Percentiles rank a stretch among this genome's conserved stretches.
Evolutionary conservation across 192 early-diverging fungal genomes (phyloP).

Genomic region (Geosiphon pyriformis): DNA sequence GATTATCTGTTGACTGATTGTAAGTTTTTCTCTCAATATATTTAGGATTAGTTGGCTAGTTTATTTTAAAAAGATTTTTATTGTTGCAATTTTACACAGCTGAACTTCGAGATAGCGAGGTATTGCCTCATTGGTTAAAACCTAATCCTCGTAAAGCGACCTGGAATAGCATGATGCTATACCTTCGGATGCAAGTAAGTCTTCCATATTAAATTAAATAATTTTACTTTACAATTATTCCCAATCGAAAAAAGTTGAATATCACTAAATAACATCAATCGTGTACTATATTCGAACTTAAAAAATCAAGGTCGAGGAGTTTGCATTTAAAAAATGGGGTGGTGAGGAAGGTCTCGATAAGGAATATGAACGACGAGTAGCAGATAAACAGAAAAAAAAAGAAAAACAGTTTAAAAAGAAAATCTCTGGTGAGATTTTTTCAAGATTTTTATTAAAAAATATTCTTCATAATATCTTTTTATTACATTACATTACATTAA

Average conservation of each 20-base stretch:
- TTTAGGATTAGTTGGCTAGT: neutral
- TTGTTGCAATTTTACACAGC: constrained; percentile 31
- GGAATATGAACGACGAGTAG: constrained; percentile 77
- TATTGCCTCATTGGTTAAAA: constrained; percentile 78
- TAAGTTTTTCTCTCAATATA: constrained; percentile 34
- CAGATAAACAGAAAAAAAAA: constrained; percentile 74
- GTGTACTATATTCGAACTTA: too few relatives aligned
- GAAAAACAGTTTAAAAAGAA: constrained; percentile 80
- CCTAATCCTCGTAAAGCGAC: constrained; percentile 94
- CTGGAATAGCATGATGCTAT: constrained; percentile 97
- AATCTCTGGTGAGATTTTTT: constrained; percentile 48
- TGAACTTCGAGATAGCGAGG: constrained; percentile 74
- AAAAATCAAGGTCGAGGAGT: constrained; percentile 81
- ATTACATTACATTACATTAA: neutral
- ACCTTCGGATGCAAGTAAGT: constrained; percentile 70
- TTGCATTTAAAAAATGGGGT: constrained; percentile 93
- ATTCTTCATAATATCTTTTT: neutral
- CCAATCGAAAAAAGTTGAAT: too few relatives aligned
- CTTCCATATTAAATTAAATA: too few relatives aligned
- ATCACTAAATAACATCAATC: too few relatives aligned
- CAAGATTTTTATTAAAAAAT: neutral
- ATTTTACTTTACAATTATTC: too few relatives aligned
- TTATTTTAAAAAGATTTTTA: neutral
- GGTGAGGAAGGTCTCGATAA: constrained; percentile 75
- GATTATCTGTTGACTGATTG: constrained; percentile 96